Conservation (phyloP, 139 green algal genomes). For the Microglena sp. region DNA sequence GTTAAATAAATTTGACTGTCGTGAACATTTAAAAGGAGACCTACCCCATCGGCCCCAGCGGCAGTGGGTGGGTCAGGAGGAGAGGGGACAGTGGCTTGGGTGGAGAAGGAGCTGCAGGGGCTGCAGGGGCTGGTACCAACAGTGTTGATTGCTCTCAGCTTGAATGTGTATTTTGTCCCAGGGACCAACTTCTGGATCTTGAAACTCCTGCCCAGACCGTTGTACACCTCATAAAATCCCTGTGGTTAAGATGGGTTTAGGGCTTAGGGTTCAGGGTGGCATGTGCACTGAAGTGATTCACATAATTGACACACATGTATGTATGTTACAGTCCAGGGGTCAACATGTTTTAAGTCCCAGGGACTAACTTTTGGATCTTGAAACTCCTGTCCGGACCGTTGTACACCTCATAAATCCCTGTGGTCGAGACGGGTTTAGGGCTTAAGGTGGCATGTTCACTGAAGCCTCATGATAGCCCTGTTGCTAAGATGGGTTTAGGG, state of each 20-base stretch:
- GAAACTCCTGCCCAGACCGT: conserved; percentile 34
- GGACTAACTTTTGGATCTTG: conserved; percentile 36
- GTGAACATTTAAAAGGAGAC: not conserved
- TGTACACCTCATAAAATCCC: conserved; percentile 42
- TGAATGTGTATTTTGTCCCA: conserved; percentile 34
- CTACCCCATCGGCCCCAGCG: not conserved
- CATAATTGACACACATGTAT: not conserved
- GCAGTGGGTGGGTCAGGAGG: conserved; percentile 21
- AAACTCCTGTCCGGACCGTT: conserved; percentile 34
- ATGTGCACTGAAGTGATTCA: no score
- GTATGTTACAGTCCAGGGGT: no score
- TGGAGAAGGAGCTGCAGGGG: conserved; percentile 37
- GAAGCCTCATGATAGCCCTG: no score
- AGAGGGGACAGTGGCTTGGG: conserved; percentile 49
- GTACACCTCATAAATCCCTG: conserved; percentile 46
- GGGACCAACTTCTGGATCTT: conserved; percentile 36
- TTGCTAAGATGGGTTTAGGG: no score
- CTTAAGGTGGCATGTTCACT: no score
- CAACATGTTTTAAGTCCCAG: conserved; percentile 37
- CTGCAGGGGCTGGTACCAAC: conserved; percentile 47
- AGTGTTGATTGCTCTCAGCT: conserved; percentile 35
- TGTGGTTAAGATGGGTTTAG: no score
- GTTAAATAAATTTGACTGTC: not conserved
- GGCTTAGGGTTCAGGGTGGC: no score
- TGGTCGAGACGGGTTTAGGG: no score